Conservation (phyloP, 1,284 basidiomycete genomes). For the Peniophora sp. region DNA sequence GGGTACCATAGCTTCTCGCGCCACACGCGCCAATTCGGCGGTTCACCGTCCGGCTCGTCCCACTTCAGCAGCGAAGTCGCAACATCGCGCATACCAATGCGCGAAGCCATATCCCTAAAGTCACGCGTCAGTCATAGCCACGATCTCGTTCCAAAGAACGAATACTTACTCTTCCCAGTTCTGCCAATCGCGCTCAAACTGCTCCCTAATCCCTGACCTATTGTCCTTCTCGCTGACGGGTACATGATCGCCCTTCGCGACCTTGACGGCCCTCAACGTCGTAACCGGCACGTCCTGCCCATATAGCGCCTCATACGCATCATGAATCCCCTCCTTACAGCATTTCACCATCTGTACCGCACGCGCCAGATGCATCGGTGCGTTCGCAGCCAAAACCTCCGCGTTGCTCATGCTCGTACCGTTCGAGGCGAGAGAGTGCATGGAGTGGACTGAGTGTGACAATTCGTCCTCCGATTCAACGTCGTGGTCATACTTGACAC, state of each 20-base stretch:
- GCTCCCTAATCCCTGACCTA: conserved; percentile 28
- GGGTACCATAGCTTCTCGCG: conserved; percentile 22
- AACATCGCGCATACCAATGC: conserved; percentile 50
- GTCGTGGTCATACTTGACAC: background rate
- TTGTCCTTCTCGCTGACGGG: conserved; percentile 8
- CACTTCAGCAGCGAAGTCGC: conserved; percentile 43
- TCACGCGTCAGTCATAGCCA: too few relatives aligned
- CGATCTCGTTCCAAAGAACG: too few relatives aligned
- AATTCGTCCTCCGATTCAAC: background rate
- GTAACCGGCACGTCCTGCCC: conserved; percentile 16
- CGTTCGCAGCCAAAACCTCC: conserved; percentile 29
- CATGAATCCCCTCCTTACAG: conserved; percentile 66
- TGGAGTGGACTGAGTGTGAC: background rate
- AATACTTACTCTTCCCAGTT: conserved; percentile 59
- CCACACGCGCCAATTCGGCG: conserved; percentile 49
- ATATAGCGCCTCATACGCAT: conserved; percentile 47
- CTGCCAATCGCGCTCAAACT: conserved; percentile 59
- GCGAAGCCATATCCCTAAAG: conserved; percentile 74
- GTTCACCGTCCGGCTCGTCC: conserved; percentile 35
- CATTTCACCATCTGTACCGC: conserved; percentile 43
- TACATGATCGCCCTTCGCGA: conserved; percentile 2
- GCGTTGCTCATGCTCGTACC: conserved; percentile 5
- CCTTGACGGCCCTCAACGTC: conserved; percentile 1
- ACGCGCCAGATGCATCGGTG: conserved; percentile 55
- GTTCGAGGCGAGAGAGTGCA: background rate